phyloP scores from a whole-genome alignment of 2,329 filamentous ascomycete genomes.

The Hypoxylon sp. region DNA sequence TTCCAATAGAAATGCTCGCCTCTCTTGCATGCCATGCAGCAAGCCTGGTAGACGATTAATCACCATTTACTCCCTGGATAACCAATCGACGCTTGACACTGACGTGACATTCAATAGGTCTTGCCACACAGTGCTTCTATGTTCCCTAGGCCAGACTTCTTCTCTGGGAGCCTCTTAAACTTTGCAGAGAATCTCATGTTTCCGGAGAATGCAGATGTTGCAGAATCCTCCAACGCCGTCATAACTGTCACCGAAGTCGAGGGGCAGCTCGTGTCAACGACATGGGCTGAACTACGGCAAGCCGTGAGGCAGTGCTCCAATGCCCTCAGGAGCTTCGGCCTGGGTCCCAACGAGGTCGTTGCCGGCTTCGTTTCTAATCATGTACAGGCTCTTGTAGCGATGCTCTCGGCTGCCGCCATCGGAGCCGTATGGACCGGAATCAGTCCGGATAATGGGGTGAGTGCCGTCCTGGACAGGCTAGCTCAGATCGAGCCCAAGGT shows the following conservation, averaged over 20 bases:
- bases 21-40: too few species aligned
- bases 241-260: conserved; percentile 81
- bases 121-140: conserved; percentile 72
- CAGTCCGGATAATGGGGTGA: conserved; percentile 90
- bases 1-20: too few species aligned
- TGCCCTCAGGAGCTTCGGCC: conserved; percentile 70
- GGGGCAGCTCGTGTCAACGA: conserved; percentile 62
- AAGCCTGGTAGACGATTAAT: too few species aligned
- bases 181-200: conserved; percentile 96
- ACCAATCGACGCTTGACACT: background rate
- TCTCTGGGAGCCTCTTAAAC: conserved; percentile 79
- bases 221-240: conserved; percentile 71
- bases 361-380: conserved; percentile 88
- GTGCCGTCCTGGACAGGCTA: conserved; percentile 87
- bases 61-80: background rate
- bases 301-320: conserved; percentile 76
- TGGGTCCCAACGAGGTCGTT: conserved; percentile 65
- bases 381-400: conserved; percentile 83
- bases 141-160: conserved; percentile 90
- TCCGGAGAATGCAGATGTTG: conserved; percentile 64
- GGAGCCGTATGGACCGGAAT: conserved; percentile 94
- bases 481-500: conserved; percentile 84
- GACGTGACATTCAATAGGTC: conserved; percentile 58
- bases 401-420: conserved; percentile 82
- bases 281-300: conserved; percentile 83